Base-by-base conservation (phyloP, 2,329 filamentous ascomycete genomes). In the Fusarium fujikuroi region DNA sequence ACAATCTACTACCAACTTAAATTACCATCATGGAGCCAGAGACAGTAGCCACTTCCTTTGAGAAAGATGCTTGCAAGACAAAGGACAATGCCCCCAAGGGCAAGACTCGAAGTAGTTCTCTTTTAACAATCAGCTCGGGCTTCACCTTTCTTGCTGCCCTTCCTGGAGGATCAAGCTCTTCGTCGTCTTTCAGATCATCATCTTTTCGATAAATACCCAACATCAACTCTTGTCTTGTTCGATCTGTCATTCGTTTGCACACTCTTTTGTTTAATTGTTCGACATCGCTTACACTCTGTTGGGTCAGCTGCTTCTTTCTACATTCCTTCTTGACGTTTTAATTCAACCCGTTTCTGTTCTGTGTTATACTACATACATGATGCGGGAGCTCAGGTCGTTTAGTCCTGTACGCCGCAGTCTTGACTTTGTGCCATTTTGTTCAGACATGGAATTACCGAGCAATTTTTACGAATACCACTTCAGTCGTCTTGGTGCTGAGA, bases 141-240 rank as follows among this genome's bases (percentile, higher is more conserved):
- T 77, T 78, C 60, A 78, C 76, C 34, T 78, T 78, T 56, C 66
- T 78, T 21, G 76, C 76, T 40, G 76, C 76, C 42, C 73, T 78
- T 32, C 75, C 76, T 44, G 75, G 77, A 39, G 66, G 64, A 57
- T 62, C 75, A 32, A 70, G 56, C 36, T 58, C 66, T 19, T 74
- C 74, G 8, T 56, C 72, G 16, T 76, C 76, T 43, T 65, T 78
- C 54, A 72, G 76, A 57, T 76, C 76, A 18, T 78, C 76, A 12
- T 77, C 76, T 25, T 78, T 75, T 43, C 75, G 76, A 70, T 78
- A 75, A 77, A 64, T 46, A 62, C 16, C 53, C 53, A 59, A 47
- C 44, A 46, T 23, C 39, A 57, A 32, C 61, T 40, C 44, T 53
- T 44, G 23, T 60, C 34, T 59, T 52, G 19, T 64, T 54, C 63